Conservation (phyloP, 306 rosid species). For the Chamaecrista fasciculata region DNA sequence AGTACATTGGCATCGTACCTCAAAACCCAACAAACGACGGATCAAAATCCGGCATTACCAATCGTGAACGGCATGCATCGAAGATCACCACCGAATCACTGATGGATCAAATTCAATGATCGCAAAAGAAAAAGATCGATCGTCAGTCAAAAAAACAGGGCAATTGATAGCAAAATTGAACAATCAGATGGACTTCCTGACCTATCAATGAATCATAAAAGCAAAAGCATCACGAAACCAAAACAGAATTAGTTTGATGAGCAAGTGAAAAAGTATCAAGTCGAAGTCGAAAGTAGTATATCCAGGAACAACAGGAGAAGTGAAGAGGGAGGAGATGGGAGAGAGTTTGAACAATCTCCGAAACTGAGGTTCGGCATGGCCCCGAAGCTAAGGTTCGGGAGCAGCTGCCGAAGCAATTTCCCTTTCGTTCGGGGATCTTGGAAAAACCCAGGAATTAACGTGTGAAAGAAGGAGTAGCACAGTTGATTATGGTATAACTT, state of each 20-base stretch:
- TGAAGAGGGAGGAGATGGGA: background rate
- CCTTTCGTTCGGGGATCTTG: background rate
- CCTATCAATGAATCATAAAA: constrained; percentile 16
- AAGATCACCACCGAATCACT: constrained; percentile 40
- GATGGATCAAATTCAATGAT: constrained; percentile 29
- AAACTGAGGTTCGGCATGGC: constrained; percentile 37
- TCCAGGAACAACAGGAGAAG: background rate
- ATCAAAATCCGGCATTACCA: constrained; percentile 59
- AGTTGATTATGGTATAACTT: no score
- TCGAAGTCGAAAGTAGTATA: constrained; percentile 8
- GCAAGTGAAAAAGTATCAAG: background rate
- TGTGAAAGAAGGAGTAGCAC: no score
- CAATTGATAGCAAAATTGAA: background rate
- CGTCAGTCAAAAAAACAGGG: background rate
- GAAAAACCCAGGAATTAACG: no score
- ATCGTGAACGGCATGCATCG: constrained; percentile 27
- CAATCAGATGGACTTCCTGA: constrained; percentile 19
- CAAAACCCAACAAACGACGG: constrained; percentile 38
- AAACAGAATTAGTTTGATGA: constrained; percentile 19
- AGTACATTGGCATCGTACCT: constrained; percentile 45
- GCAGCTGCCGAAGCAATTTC: background rate
- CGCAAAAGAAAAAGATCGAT: constrained; percentile 2
- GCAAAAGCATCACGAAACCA: background rate
- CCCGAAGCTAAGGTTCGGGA: constrained; percentile 30
- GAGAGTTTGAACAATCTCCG: constrained; percentile 29